These are phyloP conservation scores for Thielaviopsis populi DNA, from an alignment of 2,329 filamentous ascomycete genomes.

Conservation along the genomic window DNA sequence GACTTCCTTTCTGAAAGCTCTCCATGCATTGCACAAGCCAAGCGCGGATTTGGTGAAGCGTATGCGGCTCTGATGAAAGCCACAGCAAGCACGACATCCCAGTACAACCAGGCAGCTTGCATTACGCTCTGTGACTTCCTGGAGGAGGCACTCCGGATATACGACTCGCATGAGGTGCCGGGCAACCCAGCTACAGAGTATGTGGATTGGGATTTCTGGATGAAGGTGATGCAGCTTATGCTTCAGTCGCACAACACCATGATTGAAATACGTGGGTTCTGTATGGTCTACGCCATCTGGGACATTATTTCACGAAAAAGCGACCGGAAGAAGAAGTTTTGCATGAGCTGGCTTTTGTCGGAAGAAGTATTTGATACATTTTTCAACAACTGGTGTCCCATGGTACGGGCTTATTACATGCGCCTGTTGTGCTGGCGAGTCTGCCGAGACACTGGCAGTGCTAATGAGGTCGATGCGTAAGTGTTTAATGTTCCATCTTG, in stretches of 20 bases:
- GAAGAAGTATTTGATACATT: constrained; percentile 62
- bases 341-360: constrained; percentile 59
- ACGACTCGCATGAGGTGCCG: constrained; percentile 33
- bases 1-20: constrained; percentile 51
- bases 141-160: constrained; percentile 61
- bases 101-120: constrained; percentile 70
- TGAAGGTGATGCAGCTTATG: constrained; percentile 64
- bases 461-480: constrained; percentile 51
- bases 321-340: constrained; percentile 53
- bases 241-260: constrained; percentile 74
- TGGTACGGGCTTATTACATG: constrained; percentile 89
- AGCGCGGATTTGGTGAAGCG: constrained; percentile 59
- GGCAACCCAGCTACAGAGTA: constrained; percentile 30
- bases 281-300: constrained; percentile 72
- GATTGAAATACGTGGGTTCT: constrained; percentile 72
- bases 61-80: constrained; percentile 62
- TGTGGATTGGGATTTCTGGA: constrained; percentile 73
- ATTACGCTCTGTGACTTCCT: constrained; percentile 86
- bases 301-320: constrained; percentile 51
- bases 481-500: constrained; percentile 24
- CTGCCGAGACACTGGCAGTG: constrained; percentile 56
- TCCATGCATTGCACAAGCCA: constrained; percentile 28
- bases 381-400: constrained; percentile 90
- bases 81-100: constrained; percentile 57
- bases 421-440: constrained; percentile 80